Evolutionary conservation across 2,329 filamentous ascomycete genomes (phyloP).

Genomic region (Phyllosticta paracitricarpa): DNA sequence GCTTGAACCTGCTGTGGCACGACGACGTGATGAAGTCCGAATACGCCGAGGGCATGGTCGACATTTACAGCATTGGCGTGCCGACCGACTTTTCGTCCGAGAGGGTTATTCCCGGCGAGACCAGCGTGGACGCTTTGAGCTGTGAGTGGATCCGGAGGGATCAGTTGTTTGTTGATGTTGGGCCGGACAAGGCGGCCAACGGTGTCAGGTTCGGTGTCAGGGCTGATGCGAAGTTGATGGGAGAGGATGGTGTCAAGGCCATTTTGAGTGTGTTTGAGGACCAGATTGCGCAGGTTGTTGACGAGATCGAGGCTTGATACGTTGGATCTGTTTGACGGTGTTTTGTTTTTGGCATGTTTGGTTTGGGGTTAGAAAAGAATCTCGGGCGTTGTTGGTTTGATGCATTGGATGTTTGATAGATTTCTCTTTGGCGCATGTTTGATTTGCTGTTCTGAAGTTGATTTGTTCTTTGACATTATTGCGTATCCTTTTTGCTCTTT

Average conservation of each 20-base stretch:
- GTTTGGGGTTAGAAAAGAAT: background rate
- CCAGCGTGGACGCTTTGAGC: conserved; percentile 5
- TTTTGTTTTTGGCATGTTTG: too few relatives aligned
- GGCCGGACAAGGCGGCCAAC: conserved; percentile 1
- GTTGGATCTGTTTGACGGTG: background rate
- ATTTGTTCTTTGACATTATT: too few relatives aligned
- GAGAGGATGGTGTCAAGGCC: background rate
- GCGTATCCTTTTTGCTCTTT: too few relatives aligned
- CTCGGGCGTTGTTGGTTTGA: background rate
- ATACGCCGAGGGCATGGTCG: background rate
- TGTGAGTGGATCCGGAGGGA: background rate
- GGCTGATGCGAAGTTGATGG: conserved; percentile 7
- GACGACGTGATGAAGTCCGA: conserved; percentile 10
- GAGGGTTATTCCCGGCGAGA: background rate
- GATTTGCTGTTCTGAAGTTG: background rate
- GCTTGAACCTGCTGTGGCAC: conserved; percentile 25
- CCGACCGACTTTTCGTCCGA: conserved; percentile 6
- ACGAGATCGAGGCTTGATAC: background rate
- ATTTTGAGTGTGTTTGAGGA: conserved; percentile 1
- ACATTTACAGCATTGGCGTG: background rate
- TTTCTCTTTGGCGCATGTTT: background rate
- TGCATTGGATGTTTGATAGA: background rate
- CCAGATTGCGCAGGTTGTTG: conserved; percentile 5
- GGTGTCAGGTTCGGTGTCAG: conserved; percentile 4
- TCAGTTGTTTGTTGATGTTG: conserved; percentile 7